Evolutionary conservation across 2,329 filamentous ascomycete species (phyloP).

Genomic region (Verticillium dahliae): DNA sequence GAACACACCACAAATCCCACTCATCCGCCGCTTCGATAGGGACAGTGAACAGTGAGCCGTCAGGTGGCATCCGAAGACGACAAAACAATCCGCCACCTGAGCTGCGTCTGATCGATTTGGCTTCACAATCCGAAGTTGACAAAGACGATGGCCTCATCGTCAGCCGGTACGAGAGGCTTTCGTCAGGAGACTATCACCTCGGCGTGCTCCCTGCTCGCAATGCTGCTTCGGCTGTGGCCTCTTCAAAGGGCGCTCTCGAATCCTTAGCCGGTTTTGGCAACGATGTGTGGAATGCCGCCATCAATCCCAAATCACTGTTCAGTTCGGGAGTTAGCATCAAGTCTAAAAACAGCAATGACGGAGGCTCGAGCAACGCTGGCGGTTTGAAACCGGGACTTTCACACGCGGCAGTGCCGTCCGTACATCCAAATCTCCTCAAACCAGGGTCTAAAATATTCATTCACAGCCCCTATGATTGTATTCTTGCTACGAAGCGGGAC

Average conservation of each 20-base stretch:
- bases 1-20: slow-evolving; percentile 32
- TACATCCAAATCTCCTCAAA: slow-evolving; percentile 49
- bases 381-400: slow-evolving; percentile 18
- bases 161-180: slow-evolving; percentile 78
- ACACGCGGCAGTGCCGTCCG: slow-evolving; percentile 9
- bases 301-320: slow-evolving; percentile 82
- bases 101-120: slow-evolving; percentile 82
- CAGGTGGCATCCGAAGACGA: slow-evolving; percentile 61
- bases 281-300: slow-evolving; percentile 85
- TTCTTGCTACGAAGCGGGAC: slow-evolving; percentile 85
- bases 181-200: slow-evolving; percentile 87
- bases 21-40: slow-evolving; percentile 37
- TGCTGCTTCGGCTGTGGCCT: slow-evolving; percentile 56
- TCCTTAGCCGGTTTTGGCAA: slow-evolving; percentile 64
- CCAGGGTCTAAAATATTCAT: slow-evolving; percentile 74
- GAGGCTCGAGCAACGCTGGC: slow-evolving; percentile 35
- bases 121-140: slow-evolving; percentile 79
- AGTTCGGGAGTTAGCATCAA: slow-evolving; percentile 75
- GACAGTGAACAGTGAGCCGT: slow-evolving; percentile 43
- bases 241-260: slow-evolving; percentile 69
- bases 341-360: slow-evolving; percentile 56
- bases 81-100: slow-evolving; percentile 82
- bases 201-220: slow-evolving; percentile 70
- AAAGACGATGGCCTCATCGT: slow-evolving; percentile 83
- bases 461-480: slow-evolving; percentile 92